Conservation (phyloP, 2,329 filamentous ascomycete genomes). For the Bimuria novae-zelandiae region DNA sequence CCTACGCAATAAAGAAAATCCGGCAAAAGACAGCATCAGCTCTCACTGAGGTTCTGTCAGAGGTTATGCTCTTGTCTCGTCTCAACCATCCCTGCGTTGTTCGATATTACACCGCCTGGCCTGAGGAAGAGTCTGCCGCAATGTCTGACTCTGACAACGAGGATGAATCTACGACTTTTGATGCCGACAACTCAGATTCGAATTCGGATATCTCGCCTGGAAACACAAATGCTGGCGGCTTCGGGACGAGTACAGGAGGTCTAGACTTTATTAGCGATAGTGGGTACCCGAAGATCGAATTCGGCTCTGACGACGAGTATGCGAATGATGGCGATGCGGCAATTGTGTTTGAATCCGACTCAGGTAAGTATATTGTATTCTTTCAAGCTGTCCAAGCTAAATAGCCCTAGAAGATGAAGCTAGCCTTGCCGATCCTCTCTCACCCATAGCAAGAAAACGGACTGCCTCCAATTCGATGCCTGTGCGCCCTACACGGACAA, state of each 20-base stretch:
- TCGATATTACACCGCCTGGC: conserved; percentile 94
- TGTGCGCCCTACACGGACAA: conserved; percentile 64
- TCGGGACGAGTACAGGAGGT: conserved; percentile 72
- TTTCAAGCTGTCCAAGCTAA: conserved; percentile 13
- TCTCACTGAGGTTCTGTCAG: conserved; percentile 79
- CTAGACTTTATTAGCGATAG: conserved; percentile 93
- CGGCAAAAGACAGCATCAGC: conserved; percentile 75
- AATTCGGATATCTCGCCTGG: conserved; percentile 33
- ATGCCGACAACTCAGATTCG: conserved; percentile 31
- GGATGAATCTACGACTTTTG: conserved; percentile 35
- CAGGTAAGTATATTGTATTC: conserved; percentile 25
- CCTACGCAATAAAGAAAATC: conserved; percentile 98
- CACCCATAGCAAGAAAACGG: conserved; percentile 43
- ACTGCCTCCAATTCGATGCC: conserved; percentile 54
- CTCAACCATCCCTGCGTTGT: conserved; percentile 88
- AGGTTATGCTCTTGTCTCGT: conserved; percentile 87
- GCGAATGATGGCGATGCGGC: conserved; percentile 41
- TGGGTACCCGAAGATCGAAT: conserved; percentile 76
- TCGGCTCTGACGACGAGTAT: conserved; percentile 65
- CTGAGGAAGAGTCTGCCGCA: conserved; percentile 68
- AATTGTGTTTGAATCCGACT: conserved; percentile 47
- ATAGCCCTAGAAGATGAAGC: conserved; percentile 51
- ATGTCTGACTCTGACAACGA: conserved; percentile 46
- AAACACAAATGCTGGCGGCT: conserved; percentile 49
- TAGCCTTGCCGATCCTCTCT: conserved; percentile 40